Base-by-base conservation (phyloP, 2,329 filamentous ascomycete genomes). In the Tolypocladium tropicale region DNA sequence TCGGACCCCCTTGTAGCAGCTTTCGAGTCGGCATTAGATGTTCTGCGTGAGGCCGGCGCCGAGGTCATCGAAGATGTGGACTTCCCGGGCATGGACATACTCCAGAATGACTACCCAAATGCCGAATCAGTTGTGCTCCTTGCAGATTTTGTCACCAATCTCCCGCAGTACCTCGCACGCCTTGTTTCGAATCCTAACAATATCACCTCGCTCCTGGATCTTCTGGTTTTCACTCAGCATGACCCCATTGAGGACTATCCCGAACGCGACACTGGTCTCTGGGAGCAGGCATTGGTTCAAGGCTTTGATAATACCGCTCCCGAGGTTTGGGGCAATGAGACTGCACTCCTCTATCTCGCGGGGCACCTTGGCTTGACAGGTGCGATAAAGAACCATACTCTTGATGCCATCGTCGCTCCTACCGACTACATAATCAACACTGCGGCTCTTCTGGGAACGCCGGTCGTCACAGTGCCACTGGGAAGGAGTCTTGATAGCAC, bases 391-490 rank as follows among this genome's bases (percentile, higher is more conserved):
- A 48, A 48, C 43, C 14, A 30, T 28, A 48, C 43, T 28, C 43
- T 48, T n/a, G 43, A 48, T 6, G 43, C 43, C 43, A 18, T 48
- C 6, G 43, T 48, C 18, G 23, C 23, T 14, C 41, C 41, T 25
- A 46, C 41, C 9, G 41, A 46, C 4, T 16, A 1, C 11, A 14
- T 46, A 16, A 28, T 28, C 16, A 7, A 16, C 12, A 7, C 21
- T 4, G 23, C 23, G 14, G 41, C 21, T 14, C 11, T 46, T 46
- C 21, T 46, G 1, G 84, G 84, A 1, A 74, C 77, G 0, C 84
- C 84, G 0, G 75, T 83, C 12, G 70, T 87, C 16, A 84, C 80
- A 0, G 80, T 87, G 0, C 84, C 84, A 0, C 68, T 87, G 58
- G 83, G 84, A 0, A 77, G 77, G 78, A 81, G 77, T 56, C 81